phyloP scores from a whole-genome alignment of 2,329 filamentous ascomycete species.

The Chrysoporthe puriensis region DNA sequence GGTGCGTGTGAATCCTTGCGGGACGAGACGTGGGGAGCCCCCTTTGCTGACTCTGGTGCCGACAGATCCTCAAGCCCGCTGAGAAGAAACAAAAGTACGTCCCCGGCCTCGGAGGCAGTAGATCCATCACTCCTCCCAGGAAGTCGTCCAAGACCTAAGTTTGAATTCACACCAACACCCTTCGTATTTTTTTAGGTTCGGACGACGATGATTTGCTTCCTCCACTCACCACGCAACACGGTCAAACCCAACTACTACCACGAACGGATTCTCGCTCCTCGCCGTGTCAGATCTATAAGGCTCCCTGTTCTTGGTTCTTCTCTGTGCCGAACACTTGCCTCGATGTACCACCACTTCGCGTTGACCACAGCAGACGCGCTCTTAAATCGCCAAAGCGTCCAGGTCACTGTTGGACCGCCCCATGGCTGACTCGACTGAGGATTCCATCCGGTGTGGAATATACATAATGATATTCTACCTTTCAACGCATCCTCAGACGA shows the following conservation, averaged over 20 bases:
- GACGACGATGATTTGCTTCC: conserved; percentile 74
- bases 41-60: conserved; percentile 27
- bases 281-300: conserved; percentile 24
- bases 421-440: conserved; percentile 11
- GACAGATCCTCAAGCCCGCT: conserved; percentile 94
- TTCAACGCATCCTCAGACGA: conserved; percentile 21
- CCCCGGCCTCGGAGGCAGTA: conserved; percentile 71
- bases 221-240: conserved; percentile 27
- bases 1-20: conserved; percentile 54
- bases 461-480: conserved; percentile 24
- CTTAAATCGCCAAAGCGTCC: conserved; percentile 8
- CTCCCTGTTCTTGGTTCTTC: conserved; percentile 18
- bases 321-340: conserved; percentile 34
- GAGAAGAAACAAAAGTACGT: conserved; percentile 99
- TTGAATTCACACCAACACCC: conserved; percentile 71
- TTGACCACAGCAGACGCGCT: conserved; percentile 31
- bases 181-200: conserved; percentile 84
- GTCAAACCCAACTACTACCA: conserved; percentile 18
- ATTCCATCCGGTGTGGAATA: conserved; percentile 19
- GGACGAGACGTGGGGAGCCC: too few relatives aligned
- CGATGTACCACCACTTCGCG: conserved; percentile 24
- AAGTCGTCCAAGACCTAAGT: conserved; percentile 70
- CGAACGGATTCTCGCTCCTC: conserved; percentile 26
- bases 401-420: conserved; percentile 9
- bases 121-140: conserved; percentile 68